phyloP scores from a whole-genome alignment of 257 asterid genomes.

The Salvia miltiorrhiza region DNA sequence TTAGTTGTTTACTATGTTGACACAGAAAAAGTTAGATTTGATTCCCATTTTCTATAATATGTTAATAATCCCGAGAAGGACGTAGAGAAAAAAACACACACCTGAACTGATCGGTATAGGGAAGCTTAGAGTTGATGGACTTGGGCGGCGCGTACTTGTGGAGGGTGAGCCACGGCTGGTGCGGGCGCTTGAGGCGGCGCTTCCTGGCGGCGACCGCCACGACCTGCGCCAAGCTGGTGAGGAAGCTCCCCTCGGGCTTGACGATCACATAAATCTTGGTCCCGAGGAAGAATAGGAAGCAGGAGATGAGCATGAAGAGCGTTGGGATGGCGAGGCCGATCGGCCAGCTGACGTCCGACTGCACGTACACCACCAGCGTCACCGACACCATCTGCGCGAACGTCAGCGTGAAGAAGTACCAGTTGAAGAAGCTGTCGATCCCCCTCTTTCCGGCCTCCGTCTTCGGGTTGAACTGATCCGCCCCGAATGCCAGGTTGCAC shows the following conservation, averaged over 20 bases:
- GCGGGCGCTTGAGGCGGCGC: conserved; percentile 42
- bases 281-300: conserved; percentile 54
- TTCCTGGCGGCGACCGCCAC: conserved; percentile 45
- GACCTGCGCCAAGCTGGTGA: conserved; percentile 52
- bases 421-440: conserved; percentile 70
- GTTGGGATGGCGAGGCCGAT: conserved; percentile 67
- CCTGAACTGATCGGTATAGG: conserved; percentile 67
- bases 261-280: conserved; percentile 59
- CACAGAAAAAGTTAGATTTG: neutral
- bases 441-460: conserved; percentile 64
- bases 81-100: neutral
- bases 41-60: neutral
- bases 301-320: conserved; percentile 51
- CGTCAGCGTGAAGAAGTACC: conserved; percentile 75
- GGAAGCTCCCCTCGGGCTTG: conserved; percentile 72
- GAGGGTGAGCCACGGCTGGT: conserved; percentile 44
- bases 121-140: conserved; percentile 61
- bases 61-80: neutral
- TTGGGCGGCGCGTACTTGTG: conserved; percentile 34
- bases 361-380: conserved; percentile 67
- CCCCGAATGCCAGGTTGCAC: conserved; percentile 79
- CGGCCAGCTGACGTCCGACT: conserved; percentile 62
- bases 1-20: too few relatives aligned
- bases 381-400: conserved; percentile 70
- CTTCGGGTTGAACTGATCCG: conserved; percentile 73